These are phyloP conservation scores for Catunica adiposa DNA, from an alignment of 2,329 filamentous ascomycete genomes.

Conservation along the genomic window DNA sequence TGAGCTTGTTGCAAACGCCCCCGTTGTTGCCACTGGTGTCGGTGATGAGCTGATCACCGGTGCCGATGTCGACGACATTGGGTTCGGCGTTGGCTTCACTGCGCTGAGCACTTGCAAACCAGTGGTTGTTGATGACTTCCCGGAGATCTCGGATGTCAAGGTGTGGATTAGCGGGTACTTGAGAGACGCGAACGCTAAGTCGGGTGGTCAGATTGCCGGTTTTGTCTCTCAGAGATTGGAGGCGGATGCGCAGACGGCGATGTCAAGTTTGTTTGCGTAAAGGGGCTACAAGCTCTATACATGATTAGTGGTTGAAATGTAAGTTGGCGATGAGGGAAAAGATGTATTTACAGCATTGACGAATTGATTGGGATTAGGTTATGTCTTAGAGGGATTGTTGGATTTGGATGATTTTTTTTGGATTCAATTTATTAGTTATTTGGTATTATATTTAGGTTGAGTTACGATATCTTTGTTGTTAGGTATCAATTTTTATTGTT, in stretches of 20 bases:
- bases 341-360: background rate
- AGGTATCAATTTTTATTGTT: no score
- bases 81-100: conserved; percentile 89
- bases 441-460: no score
- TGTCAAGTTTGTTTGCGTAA: conserved; percentile 10
- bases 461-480: no score
- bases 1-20: conserved; percentile 77
- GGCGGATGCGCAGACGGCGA: conserved; percentile 26
- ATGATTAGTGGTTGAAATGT: background rate
- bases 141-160: conserved; percentile 63
- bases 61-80: conserved; percentile 83
- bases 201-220: conserved; percentile 50
- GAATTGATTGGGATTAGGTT: background rate
- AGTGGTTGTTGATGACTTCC: conserved; percentile 60
- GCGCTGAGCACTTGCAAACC: conserved; percentile 80
- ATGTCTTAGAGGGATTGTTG: no score
- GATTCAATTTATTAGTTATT: background rate
- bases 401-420: background rate
- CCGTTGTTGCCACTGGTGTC: conserved; percentile 43
- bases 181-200: conserved; percentile 57
- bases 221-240: conserved; percentile 59
- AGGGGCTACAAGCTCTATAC: background rate
- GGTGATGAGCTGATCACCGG: conserved; percentile 69
- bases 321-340: background rate
- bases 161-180: conserved; percentile 74